Evolutionary conservation across 352 stramenopile species (phyloP).

Genomic region (Pythium chondricola): DNA sequence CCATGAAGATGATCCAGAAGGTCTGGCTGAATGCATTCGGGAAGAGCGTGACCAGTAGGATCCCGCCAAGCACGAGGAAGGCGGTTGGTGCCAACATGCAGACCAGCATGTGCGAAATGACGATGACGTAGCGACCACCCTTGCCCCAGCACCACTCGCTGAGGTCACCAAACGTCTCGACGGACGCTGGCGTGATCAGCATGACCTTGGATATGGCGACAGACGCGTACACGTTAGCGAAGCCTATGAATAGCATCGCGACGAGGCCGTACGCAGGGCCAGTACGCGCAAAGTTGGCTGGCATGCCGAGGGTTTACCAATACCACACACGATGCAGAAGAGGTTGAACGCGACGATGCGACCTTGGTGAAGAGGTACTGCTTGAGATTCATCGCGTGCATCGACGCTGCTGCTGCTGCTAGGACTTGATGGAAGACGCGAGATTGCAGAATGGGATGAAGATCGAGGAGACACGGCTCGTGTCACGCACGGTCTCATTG

Average conservation of each 20-base stretch:
- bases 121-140: slow-evolving; percentile 41
- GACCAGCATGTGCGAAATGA: slow-evolving; percentile 46
- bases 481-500: too few species aligned
- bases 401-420: too few species aligned
- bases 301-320: slow-evolving; percentile 68
- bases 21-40: slow-evolving; percentile 32
- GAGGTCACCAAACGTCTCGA: slow-evolving; percentile 56
- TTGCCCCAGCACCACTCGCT: slow-evolving; percentile 48
- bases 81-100: slow-evolving; percentile 48
- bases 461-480: too few species aligned
- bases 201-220: slow-evolving; percentile 53
- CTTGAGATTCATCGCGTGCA: too few species aligned
- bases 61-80: slow-evolving; percentile 57
- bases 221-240: slow-evolving; percentile 60
- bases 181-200: slow-evolving; percentile 36
- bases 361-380: slow-evolving; percentile 49
- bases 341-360: slow-evolving; percentile 55
- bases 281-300: slow-evolving; percentile 59
- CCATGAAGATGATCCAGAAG: slow-evolving; percentile 66
- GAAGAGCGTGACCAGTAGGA: slow-evolving; percentile 44
- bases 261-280: slow-evolving; percentile 35
- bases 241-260: slow-evolving; percentile 59
- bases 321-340: slow-evolving; percentile 61
- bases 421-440: too few species aligned
- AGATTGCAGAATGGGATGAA: too few species aligned